A percentile compares a stretch with the other conserved stretches of the same genome.
Conservation (phyloP, 768 basidiomycete genomes). For the Rhizopogon vesiculosus region DNA sequence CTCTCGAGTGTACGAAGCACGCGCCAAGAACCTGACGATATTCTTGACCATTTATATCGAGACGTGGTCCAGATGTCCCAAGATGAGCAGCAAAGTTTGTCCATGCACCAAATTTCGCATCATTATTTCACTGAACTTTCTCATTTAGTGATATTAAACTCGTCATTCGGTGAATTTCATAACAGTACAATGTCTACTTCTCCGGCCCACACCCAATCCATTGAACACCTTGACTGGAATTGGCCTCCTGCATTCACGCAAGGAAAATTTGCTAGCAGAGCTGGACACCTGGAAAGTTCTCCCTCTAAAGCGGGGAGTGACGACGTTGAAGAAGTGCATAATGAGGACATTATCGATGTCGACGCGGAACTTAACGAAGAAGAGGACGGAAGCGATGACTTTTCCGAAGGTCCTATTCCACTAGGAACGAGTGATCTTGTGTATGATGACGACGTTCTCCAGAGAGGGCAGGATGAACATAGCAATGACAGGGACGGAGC, state of each 20-base stretch:
- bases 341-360: constrained; percentile 18
- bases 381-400: not conserved
- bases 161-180: not conserved
- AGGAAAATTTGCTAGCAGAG: constrained; percentile 15
- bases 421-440: constrained; percentile 26
- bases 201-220: constrained; percentile 4
- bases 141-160: not conserved
- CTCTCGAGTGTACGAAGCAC: not conserved
- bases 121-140: not conserved
- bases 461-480: constrained; percentile 3
- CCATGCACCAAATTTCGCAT: not conserved
- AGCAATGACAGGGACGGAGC: constrained; percentile 11
- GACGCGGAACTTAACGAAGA: constrained; percentile 5
- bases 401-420: constrained; percentile 10
- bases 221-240: constrained; percentile 29
- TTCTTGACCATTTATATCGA: constrained; percentile 4
- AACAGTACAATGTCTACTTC: not conserved
- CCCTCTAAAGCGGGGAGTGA: not conserved
- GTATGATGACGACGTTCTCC: not conserved
- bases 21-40: not conserved
- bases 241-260: constrained; percentile 28
- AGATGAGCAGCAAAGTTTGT: constrained; percentile 1
- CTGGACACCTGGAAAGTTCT: constrained; percentile 11
- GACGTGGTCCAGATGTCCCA: not conserved
- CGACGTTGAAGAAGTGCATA: constrained; percentile 13